Conservation (phyloP, 2,329 filamentous ascomycete genomes). For the Clonostachys solani region DNA sequence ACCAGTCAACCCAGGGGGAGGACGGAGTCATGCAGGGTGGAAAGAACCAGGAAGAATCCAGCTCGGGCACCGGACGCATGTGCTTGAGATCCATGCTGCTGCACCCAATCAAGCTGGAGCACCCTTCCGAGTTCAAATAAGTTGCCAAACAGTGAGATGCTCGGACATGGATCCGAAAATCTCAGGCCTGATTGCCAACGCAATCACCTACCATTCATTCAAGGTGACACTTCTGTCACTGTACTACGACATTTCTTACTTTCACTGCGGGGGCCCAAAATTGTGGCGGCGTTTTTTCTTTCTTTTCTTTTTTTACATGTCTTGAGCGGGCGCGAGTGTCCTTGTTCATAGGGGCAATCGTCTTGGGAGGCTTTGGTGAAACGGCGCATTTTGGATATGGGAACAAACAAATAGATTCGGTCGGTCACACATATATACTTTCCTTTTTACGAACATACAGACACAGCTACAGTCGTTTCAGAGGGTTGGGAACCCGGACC, state of each 20-base stretch:
- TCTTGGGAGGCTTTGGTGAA: too few species aligned
- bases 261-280: not conserved
- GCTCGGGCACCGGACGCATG: conserved; percentile 56
- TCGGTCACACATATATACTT: too few species aligned
- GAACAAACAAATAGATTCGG: too few species aligned
- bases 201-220: not conserved
- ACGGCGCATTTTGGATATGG: too few species aligned
- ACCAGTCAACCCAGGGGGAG: conserved; percentile 42
- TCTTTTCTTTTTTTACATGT: not conserved
- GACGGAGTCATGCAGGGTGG: conserved; percentile 43
- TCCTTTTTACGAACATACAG: too few species aligned
- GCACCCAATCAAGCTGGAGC: conserved; percentile 73
- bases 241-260: not conserved
- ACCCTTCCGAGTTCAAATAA: conserved; percentile 34
- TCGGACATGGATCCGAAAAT: too few species aligned
- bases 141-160: too few species aligned
- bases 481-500: too few species aligned
- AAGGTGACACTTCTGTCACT: not conserved
- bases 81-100: conserved; percentile 77
- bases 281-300: not conserved
- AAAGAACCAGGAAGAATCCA: conserved; percentile 40
- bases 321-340: too few species aligned
- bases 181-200: not conserved
- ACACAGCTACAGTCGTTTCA: too few species aligned
- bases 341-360: too few species aligned